Conservation (phyloP, 2,329 filamentous ascomycete species). For the Talaromyces albobiverticillius region DNA sequence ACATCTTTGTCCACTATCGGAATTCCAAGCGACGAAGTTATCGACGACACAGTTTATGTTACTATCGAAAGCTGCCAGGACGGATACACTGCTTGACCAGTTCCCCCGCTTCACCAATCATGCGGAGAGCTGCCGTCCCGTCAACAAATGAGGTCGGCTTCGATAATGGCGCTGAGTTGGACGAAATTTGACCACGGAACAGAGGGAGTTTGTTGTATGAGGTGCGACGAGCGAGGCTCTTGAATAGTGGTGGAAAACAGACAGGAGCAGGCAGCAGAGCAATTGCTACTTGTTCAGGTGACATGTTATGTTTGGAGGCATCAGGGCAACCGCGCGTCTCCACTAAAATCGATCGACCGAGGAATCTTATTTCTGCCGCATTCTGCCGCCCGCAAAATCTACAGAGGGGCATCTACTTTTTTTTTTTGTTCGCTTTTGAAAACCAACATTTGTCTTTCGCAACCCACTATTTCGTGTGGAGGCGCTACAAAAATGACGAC, state of each 20-base stretch:
- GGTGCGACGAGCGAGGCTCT: neutral
- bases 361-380: constrained; percentile 4
- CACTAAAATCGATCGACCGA: neutral
- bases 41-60: neutral
- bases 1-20: constrained; percentile 49
- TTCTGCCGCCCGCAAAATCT: neutral
- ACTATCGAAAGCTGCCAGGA: neutral
- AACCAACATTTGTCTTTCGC: neutral
- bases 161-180: neutral
- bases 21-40: neutral
- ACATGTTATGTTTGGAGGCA: constrained; percentile 1
- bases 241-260: neutral
- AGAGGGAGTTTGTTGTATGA: neutral
- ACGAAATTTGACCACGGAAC: neutral
- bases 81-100: constrained; percentile 1
- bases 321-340: constrained; percentile 3
- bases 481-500: neutral
- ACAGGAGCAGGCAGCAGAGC: neutral
- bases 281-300: constrained; percentile 11
- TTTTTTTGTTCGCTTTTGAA: neutral
- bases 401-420: neutral
- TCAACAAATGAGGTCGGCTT: constrained; percentile 4
- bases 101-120: constrained; percentile 18
- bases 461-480: neutral
- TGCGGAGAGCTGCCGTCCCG: constrained; percentile 2